Evolutionary conservation across 1,284 basidiomycete genomes (phyloP).

Genomic region (Pascua guehoae): DNA sequence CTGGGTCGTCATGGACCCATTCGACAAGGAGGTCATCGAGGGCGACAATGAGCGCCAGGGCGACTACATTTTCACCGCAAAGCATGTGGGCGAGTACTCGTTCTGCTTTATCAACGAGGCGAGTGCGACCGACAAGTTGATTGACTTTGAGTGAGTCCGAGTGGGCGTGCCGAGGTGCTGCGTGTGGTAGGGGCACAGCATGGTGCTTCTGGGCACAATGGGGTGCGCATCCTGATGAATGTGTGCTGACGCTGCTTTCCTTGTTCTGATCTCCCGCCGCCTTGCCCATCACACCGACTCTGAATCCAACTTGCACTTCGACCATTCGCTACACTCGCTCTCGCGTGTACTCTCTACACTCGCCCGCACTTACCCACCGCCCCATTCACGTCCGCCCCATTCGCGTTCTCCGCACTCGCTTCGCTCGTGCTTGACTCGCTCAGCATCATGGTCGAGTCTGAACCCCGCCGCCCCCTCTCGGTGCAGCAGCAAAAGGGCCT

Average conservation of each 20-base stretch:
- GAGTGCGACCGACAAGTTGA: constrained; percentile 80
- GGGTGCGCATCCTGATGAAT: no score
- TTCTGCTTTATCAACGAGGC: constrained; percentile 99
- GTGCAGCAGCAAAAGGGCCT: constrained; percentile 61
- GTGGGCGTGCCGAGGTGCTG: neutral
- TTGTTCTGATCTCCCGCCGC: neutral
- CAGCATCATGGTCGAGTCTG: constrained; percentile 89
- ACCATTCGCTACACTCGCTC: no score
- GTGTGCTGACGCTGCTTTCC: neutral
- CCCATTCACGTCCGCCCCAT: neutral
- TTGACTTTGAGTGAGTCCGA: constrained; percentile 73
- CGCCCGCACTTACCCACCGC: no score
- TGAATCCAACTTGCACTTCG: no score
- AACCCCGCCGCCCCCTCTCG: constrained; percentile 77
- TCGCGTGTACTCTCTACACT: no score
- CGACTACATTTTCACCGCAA: constrained; percentile 95
- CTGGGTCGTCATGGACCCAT: constrained; percentile 87
- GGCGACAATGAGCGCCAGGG: constrained; percentile 87
- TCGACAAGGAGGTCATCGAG: constrained; percentile 77
- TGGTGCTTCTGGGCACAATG: neutral
- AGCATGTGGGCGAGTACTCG: constrained; percentile 84
- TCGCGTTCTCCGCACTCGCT: neutral
- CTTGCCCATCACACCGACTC: no score
- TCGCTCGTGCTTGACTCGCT: constrained; percentile 6
- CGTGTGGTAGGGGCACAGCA: no score